Percentiles rank a stretch among this genome's conserved stretches.
These are phyloP conservation scores for Pelargonium exstipulatum DNA, from an alignment of 441 rosid species.

Conservation along the genomic window DNA sequence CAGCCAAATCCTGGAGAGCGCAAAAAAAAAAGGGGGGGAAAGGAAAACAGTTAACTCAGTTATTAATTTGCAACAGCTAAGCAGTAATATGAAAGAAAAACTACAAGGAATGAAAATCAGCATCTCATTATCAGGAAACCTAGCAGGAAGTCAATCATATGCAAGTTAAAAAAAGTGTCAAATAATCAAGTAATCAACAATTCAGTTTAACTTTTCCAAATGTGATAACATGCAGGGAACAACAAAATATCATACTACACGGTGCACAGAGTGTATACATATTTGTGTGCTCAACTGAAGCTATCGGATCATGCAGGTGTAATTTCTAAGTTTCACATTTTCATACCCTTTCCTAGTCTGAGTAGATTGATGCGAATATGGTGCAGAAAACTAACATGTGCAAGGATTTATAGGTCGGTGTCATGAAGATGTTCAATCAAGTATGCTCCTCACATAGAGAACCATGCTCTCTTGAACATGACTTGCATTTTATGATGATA, in stretches of 20 bases:
- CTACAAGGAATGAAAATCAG: conserved; percentile 7
- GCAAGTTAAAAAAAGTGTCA: conserved; percentile 8
- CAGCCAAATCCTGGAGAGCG: conserved; percentile 87
- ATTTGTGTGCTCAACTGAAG: conserved; percentile 10
- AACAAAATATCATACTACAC: not conserved
- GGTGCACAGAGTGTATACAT: conserved; percentile 10
- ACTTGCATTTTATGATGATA: conserved; percentile 13
- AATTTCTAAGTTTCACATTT: conserved; percentile 3
- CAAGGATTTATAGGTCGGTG: conserved; percentile 4
- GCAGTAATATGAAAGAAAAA: conserved; percentile 11
- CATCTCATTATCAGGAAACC: not conserved
- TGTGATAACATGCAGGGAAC: not conserved
- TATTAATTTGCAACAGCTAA: conserved; percentile 14
- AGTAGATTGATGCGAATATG: conserved; percentile 12
- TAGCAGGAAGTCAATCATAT: conserved; percentile 1
- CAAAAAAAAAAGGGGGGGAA: conserved; percentile 6
- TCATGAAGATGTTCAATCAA: conserved; percentile 15
- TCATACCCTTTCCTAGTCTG: conserved; percentile 7
- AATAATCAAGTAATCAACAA: not conserved
- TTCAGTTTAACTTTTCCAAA: not conserved
- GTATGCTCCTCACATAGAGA: conserved; percentile 17
- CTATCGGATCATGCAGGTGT: conserved; percentile 15
- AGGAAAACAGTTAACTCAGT: conserved; percentile 14
- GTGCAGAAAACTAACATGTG: conserved; percentile 11
- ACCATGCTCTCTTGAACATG: conserved; percentile 9